Evolutionary conservation across 768 basidiomycete species (phyloP).

Genomic region (Phallus indusiatus): DNA sequence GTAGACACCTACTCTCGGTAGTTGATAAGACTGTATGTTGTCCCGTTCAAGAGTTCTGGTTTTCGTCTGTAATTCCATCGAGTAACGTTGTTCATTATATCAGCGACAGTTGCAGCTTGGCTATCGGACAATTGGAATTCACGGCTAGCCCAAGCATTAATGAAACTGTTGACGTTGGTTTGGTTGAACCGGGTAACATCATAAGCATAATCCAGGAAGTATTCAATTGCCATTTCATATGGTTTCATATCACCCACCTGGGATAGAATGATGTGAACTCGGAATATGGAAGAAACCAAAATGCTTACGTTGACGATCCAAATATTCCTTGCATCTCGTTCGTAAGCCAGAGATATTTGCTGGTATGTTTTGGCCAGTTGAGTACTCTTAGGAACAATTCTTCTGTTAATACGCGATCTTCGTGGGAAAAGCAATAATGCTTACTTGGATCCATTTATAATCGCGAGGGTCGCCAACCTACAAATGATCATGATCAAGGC

Average conservation of each 20-base stretch:
- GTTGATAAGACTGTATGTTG: constrained; percentile 53
- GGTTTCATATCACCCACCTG: constrained; percentile 61
- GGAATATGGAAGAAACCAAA: neutral
- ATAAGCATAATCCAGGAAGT: constrained; percentile 57
- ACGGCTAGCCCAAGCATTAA: constrained; percentile 49
- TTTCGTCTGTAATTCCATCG: constrained; percentile 52
- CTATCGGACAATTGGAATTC: constrained; percentile 44
- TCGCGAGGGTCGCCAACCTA: constrained; percentile 55
- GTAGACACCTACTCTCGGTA: constrained; percentile 51
- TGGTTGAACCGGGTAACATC: constrained; percentile 46
- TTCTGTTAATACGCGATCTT: constrained; percentile 12
- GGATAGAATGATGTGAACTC: neutral
- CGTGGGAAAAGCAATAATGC: constrained; percentile 10
- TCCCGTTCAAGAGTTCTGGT: constrained; percentile 53
- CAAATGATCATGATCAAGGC: constrained; percentile 1
- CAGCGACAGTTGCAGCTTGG: constrained; percentile 34
- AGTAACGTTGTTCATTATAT: constrained; percentile 48
- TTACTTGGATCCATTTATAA: constrained; percentile 64
- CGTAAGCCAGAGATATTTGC: constrained; percentile 58
- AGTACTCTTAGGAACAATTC: constrained; percentile 29
- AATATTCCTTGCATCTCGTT: constrained; percentile 45
- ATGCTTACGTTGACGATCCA: constrained; percentile 54
- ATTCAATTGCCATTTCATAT: constrained; percentile 61
- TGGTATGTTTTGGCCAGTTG: constrained; percentile 55
- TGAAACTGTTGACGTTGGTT: constrained; percentile 43